phyloP scores from a whole-genome alignment of 2,329 filamentous ascomycete species.

The Pseudohalonectria lignicola region DNA sequence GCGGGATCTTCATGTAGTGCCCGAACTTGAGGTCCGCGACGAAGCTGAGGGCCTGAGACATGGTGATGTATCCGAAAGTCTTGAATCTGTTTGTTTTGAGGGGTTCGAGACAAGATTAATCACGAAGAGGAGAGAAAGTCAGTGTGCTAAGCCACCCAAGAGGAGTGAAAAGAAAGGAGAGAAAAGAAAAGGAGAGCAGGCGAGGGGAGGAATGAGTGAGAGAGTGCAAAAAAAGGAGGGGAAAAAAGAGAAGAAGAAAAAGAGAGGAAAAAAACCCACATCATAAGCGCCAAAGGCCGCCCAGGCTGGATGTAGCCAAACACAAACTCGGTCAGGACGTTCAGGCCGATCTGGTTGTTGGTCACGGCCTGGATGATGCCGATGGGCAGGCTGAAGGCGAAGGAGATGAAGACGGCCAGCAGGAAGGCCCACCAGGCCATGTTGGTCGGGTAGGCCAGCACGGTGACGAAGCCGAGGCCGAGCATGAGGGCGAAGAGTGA shows the following conservation, averaged over 20 bases:
- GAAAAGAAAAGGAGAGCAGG: not conserved
- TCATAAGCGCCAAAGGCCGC: conserved; percentile 60
- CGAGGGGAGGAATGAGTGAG: not conserved
- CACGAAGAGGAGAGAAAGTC: conserved; percentile 8
- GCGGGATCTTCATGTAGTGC: conserved; percentile 64
- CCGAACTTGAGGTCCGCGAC: conserved; percentile 57
- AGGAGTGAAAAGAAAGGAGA: not conserved
- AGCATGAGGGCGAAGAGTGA: conserved; percentile 44
- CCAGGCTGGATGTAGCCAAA: conserved; percentile 68
- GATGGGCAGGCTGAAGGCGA: conserved; percentile 53
- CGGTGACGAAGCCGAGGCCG: conserved; percentile 38
- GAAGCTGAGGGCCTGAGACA: conserved; percentile 55
- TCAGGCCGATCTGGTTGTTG: conserved; percentile 60
- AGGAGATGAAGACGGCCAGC: conserved; percentile 52
- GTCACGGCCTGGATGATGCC: conserved; percentile 61
- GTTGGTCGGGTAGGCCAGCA: conserved; percentile 53
- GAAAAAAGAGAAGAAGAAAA: not conserved
- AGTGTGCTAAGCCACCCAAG: too few relatives aligned
- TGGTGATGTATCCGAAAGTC: conserved; percentile 52
- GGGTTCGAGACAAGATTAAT: not conserved
- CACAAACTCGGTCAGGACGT: conserved; percentile 65
- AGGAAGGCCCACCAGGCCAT: conserved; percentile 65
- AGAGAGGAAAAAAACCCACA: conserved; percentile 28
- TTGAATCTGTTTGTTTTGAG: conserved; percentile 35
- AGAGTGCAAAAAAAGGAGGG: not conserved